These are phyloP conservation scores for Solanum hybrid DNA, from an alignment of 305 asterid species.

Conservation along the genomic window DNA sequence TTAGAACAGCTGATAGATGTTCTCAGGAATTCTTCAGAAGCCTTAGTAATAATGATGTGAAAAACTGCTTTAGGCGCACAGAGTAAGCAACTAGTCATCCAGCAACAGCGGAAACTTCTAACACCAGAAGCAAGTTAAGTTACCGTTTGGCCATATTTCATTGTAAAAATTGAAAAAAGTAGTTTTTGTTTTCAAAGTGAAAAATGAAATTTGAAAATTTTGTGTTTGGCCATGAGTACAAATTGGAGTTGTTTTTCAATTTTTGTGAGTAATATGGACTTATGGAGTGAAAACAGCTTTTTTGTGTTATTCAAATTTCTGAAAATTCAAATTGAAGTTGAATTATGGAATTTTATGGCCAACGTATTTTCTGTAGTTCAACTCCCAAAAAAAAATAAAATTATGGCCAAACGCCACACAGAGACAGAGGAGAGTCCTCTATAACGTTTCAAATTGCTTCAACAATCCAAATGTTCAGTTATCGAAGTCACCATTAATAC, in stretches of 20 bases:
- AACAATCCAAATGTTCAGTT: background rate
- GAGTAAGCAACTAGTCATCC: background rate
- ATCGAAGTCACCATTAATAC: background rate
- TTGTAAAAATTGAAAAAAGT: background rate
- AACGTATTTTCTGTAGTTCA: background rate
- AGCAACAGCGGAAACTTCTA: background rate
- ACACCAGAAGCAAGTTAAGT: background rate
- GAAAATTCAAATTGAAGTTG: background rate
- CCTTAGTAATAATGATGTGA: background rate
- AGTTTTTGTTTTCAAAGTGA: background rate
- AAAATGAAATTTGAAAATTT: background rate
- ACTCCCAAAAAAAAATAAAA: background rate
- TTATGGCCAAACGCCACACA: background rate
- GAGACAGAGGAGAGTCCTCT: conserved; percentile 4
- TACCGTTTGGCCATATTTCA: background rate
- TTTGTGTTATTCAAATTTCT: background rate
- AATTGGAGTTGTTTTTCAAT: background rate
- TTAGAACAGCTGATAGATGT: background rate
- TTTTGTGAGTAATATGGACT: background rate
- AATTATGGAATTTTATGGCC: background rate
- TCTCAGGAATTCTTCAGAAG: background rate
- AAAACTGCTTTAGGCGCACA: background rate
- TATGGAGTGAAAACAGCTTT: background rate
- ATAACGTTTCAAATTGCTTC: background rate
- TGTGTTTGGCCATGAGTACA: background rate